phyloP scores from a whole-genome alignment of 805 yeast species.

The Scheffersomyces ergatensis region DNA sequence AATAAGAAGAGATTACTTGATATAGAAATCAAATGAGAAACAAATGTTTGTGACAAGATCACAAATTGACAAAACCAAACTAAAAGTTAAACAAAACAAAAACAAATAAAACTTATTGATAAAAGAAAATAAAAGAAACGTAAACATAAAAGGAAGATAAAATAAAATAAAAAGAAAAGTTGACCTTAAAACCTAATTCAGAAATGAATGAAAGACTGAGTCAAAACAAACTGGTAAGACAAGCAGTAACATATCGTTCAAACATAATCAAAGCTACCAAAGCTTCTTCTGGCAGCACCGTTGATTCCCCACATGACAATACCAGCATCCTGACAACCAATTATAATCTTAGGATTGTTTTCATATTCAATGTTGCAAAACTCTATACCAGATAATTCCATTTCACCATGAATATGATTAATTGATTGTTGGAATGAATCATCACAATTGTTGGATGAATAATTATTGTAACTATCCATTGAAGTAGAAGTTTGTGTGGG shows the following conservation, averaged over 20 bases:
- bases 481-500: not conserved
- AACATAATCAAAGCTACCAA: slow-evolving; percentile 35
- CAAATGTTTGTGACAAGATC: no score
- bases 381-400: slow-evolving; percentile 42
- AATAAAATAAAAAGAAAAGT: no score
- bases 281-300: slow-evolving; percentile 34
- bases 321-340: slow-evolving; percentile 44
- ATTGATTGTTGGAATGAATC: slow-evolving; percentile 10
- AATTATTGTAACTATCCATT: not conserved
- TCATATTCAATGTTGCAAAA: slow-evolving; percentile 17
- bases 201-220: no score
- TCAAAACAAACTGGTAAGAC: no score
- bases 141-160: no score
- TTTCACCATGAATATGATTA: slow-evolving; percentile 41
- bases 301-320: slow-evolving; percentile 40
- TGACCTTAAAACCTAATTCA: no score
- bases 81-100: no score
- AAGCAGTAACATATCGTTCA: slow-evolving; percentile 7
- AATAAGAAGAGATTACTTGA: no score
- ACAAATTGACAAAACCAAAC: no score
- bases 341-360: slow-evolving; percentile 24
- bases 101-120: no score
- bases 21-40: no score
- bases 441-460: slow-evolving; percentile 6
- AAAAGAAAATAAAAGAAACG: no score